A percentile compares a stretch with the other conserved stretches of the same genome.
Evolutionary conservation across 768 basidiomycete genomes (phyloP).

Genomic region (Pleurotus cornucopiae): DNA sequence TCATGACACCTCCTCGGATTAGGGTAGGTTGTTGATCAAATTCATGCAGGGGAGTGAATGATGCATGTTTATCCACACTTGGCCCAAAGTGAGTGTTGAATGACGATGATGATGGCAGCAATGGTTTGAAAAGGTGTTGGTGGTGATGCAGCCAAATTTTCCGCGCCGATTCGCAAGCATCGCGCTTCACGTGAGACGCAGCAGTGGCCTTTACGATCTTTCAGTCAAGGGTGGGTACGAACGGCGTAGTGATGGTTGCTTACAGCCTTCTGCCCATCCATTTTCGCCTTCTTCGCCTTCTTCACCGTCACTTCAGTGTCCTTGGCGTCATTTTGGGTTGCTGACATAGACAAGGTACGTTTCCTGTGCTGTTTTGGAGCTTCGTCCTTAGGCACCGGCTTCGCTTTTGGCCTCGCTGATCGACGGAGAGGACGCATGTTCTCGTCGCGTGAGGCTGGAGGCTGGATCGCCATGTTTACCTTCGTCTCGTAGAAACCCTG

Average conservation of each 20-base stretch:
- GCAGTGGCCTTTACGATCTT: slow-evolving; percentile 32
- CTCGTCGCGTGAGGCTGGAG: neutral
- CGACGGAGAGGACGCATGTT: neutral
- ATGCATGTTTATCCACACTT: slow-evolving; percentile 18
- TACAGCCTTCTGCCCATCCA: slow-evolving; percentile 11
- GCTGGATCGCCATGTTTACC: neutral
- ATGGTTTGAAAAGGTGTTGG: slow-evolving; percentile 37
- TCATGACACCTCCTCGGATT: slow-evolving; percentile 56
- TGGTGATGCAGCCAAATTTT: slow-evolving; percentile 45
- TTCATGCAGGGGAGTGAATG: slow-evolving; percentile 31
- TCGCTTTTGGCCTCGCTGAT: neutral
- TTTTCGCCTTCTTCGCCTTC: slow-evolving; percentile 8
- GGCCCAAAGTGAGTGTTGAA: slow-evolving; percentile 33
- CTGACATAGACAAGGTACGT: slow-evolving; percentile 3
- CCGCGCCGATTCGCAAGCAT: slow-evolving; percentile 33
- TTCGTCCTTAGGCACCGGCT: neutral
- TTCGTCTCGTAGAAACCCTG: neutral
- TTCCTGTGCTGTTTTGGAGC: neutral
- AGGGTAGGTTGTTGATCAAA: slow-evolving; percentile 44
- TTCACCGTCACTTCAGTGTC: neutral
- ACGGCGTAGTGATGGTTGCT: neutral
- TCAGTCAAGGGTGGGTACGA: neutral
- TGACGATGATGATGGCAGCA: slow-evolving; percentile 35
- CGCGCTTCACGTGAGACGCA: slow-evolving; percentile 30
- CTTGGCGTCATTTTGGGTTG: neutral